Conservation (phyloP, 495 filamentous ascomycete species). For the Aspergillus carlsbadensis region DNA sequence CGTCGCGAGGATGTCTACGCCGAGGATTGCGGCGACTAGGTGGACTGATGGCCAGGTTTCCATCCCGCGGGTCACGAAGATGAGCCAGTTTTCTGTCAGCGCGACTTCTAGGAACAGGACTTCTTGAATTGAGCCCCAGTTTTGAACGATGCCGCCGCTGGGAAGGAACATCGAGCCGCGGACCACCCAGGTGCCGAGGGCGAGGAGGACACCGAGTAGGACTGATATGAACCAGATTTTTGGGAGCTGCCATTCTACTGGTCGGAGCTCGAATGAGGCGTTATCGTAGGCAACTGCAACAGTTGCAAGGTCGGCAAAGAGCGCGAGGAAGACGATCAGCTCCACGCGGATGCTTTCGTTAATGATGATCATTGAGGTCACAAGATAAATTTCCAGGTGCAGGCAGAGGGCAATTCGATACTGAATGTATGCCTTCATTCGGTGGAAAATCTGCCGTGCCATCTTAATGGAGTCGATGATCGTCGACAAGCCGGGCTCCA, state of each 20-base stretch:
- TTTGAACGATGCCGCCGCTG: slow-evolving; percentile 66
- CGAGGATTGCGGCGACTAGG: slow-evolving; percentile 63
- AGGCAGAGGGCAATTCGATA: slow-evolving; percentile 76
- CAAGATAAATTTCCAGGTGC: slow-evolving; percentile 71
- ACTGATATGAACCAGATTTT: slow-evolving; percentile 76
- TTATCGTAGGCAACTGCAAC: slow-evolving; percentile 74
- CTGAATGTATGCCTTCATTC: slow-evolving; percentile 78
- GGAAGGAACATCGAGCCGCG: slow-evolving; percentile 65
- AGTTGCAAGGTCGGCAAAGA: slow-evolving; percentile 73
- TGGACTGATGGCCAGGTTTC: slow-evolving; percentile 68
- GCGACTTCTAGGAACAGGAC: slow-evolving; percentile 71
- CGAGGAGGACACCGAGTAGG: slow-evolving; percentile 62
- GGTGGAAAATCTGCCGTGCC: slow-evolving; percentile 73
- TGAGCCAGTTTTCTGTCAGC: slow-evolving; percentile 75
- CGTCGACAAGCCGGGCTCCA: slow-evolving; percentile 70
- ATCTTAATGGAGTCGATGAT: slow-evolving; percentile 76
- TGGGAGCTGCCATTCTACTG: slow-evolving; percentile 74
- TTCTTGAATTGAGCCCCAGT: slow-evolving; percentile 68
- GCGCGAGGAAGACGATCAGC: slow-evolving; percentile 69
- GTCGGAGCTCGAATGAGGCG: slow-evolving; percentile 65
- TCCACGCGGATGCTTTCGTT: slow-evolving; percentile 67
- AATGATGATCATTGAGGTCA: slow-evolving; percentile 72
- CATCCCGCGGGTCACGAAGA: slow-evolving; percentile 69
- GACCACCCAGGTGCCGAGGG: slow-evolving; percentile 66
- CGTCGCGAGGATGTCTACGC: slow-evolving; percentile 64